phyloP scores from a whole-genome alignment of 1,284 basidiomycete genomes.

The Lignosus rhinocerotis region DNA sequence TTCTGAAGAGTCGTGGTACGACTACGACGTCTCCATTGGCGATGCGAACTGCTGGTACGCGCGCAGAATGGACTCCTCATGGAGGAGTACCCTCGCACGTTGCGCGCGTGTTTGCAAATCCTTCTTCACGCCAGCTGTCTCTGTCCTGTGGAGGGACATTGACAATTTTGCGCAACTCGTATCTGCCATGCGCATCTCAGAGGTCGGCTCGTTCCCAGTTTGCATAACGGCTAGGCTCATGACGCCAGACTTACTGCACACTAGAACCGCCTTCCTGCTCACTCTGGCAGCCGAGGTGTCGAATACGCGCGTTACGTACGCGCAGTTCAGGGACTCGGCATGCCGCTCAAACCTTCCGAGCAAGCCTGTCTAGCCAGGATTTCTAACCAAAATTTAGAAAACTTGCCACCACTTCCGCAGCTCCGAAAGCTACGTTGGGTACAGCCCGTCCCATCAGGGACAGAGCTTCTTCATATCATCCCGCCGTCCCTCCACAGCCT shows the following conservation, averaged over 20 bases:
- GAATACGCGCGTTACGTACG: constrained; percentile 15
- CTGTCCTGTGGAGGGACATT: constrained; percentile 15
- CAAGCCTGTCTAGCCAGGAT: not conserved
- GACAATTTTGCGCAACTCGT: constrained; percentile 11
- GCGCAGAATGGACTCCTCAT: not conserved
- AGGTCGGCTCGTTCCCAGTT: not conserved
- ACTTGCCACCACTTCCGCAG: constrained; percentile 2
- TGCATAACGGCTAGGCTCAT: too few species aligned
- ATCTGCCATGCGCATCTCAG: not conserved
- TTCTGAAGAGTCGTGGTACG: constrained; percentile 9
- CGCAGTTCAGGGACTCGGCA: constrained; percentile 4
- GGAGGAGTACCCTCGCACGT: constrained; percentile 6
- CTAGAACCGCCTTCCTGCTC: not conserved
- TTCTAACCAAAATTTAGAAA: not conserved
- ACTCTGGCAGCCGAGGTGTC: not conserved
- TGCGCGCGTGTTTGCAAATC: constrained; percentile 17
- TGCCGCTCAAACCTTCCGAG: not conserved
- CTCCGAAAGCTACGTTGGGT: constrained; percentile 13
- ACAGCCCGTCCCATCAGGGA: not conserved
- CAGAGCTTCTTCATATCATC: constrained; percentile 7
- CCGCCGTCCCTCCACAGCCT: constrained; percentile 12
- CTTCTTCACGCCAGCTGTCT: constrained; percentile 14
- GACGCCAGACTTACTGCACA: not conserved
- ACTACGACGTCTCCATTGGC: constrained; percentile 12
- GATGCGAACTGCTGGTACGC: constrained; percentile 9